Evolutionary conservation across 371 early-diverging fungal species (phyloP).

Genomic region (Mortierella sp.): DNA sequence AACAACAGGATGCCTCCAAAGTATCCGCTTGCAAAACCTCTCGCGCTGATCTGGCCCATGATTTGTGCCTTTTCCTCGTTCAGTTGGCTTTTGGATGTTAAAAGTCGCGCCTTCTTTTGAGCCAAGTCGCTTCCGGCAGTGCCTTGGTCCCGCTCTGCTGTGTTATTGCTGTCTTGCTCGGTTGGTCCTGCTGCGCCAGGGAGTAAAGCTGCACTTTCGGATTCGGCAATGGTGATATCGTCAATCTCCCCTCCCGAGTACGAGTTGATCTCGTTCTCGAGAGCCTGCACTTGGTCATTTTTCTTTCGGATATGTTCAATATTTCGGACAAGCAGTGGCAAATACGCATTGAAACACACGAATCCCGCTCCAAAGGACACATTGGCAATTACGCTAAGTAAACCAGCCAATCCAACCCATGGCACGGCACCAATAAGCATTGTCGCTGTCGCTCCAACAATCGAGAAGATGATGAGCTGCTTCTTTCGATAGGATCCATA

Average conservation of each 20-base stretch:
- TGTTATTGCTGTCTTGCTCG: too few species aligned
- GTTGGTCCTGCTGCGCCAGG: background rate
- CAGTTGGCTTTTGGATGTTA: conserved; percentile 9
- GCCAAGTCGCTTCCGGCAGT: too few species aligned
- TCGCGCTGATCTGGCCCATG: conserved; percentile 55
- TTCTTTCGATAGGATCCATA: conserved; percentile 50
- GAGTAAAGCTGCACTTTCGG: background rate
- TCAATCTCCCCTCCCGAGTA: background rate
- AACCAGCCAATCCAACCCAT: conserved; percentile 45
- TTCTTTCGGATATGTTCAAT: conserved; percentile 28
- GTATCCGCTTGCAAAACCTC: conserved; percentile 59
- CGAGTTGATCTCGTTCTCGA: conserved; percentile 15
- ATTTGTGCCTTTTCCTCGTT: conserved; percentile 42
- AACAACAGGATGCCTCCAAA: conserved; percentile 53
- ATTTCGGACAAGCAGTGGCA: conserved; percentile 59
- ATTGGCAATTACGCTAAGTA: conserved; percentile 51
- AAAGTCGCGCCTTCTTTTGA: too few species aligned
- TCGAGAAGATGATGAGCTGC: conserved; percentile 38
- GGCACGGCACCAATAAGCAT: conserved; percentile 47
- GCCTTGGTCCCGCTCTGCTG: too few species aligned
- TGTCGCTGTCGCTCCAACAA: conserved; percentile 35
- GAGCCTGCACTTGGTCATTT: conserved; percentile 3
- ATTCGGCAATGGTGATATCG: background rate
- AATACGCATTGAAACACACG: conserved; percentile 60
- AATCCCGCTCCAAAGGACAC: conserved; percentile 55